Base-by-base conservation (phyloP, 768 basidiomycete genomes). In the Crucibulum laeve region DNA sequence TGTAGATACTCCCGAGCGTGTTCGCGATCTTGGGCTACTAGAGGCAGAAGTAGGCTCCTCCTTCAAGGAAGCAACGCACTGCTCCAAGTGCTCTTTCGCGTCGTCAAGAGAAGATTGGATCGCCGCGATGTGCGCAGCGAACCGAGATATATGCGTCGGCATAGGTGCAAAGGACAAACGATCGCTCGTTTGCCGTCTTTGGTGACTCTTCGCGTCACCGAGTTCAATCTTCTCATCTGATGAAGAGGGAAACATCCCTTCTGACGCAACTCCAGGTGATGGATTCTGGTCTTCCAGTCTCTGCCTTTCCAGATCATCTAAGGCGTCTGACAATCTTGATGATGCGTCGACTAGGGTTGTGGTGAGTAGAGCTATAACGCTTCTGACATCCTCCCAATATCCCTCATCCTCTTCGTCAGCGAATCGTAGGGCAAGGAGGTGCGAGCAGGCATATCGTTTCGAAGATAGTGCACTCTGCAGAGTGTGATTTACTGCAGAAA, bases 331-430 rank as follows among this genome's bases (percentile, higher is more conserved):
- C 4, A 92, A 69, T 21, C 82, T 64, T 5, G 79, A 66, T 1
- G 82, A 72, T 2, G 84, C 76, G 50, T 90, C 87, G 2, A 70
- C 69, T 25, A 91, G 69, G 6, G 86, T 74, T 30, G 71, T 80
- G 5, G 82, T 84, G 47, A 91, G 60, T 10, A 91, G 58, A 10
- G 69, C 70, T 71, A 90, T 82, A 38, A 92, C 79, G 21, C 82
- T 79, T 11, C 84, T 74, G 22, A 87, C 87, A 52, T 91, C 83
- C 52, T 91, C 89, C 89, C 89, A 92, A 52, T 92, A 92, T 4
- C 72, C 68, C 40, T 83, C 82, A 49, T 87, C 85, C 25, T 82
- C 85, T 38, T 78, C 79, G 36, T 83, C 82, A 33, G 50, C 56
- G 56, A 92, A 92, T 1, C 90, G 74, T 38, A 92, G 60, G 3